A percentile compares a stretch with the other conserved stretches of the same genome.
Conservation (phyloP, 179 eudicot genomes). For the Spinacia oleracea region DNA sequence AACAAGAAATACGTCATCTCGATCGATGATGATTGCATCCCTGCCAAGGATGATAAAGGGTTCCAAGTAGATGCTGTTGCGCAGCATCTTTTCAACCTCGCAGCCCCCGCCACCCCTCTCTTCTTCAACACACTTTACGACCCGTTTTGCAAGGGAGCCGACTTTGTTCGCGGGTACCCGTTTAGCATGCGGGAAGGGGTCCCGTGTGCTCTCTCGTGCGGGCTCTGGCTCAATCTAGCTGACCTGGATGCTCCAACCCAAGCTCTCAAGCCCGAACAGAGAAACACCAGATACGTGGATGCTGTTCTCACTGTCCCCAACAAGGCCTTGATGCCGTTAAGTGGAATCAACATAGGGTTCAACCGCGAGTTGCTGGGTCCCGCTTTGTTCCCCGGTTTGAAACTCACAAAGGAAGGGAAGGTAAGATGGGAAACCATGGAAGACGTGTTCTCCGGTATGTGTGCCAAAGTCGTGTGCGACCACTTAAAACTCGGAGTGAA, state of each 20-base stretch:
- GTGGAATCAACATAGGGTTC: conserved; percentile 83
- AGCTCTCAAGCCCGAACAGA: conserved; percentile 72
- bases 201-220: conserved; percentile 83
- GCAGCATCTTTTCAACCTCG: conserved; percentile 80
- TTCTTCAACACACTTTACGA: conserved; percentile 97
- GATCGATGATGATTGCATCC: conserved; percentile 87
- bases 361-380: conserved; percentile 86
- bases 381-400: conserved; percentile 81
- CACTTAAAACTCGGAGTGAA: conserved; percentile 81
- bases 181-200: conserved; percentile 87
- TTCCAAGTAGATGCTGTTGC: conserved; percentile 55
- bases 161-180: conserved; percentile 98
- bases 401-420: conserved; percentile 76
- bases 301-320: conserved; percentile 84
- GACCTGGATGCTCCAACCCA: conserved; percentile 98
- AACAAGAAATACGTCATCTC: conserved; percentile 79
- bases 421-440: conserved; percentile 87
- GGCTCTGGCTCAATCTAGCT: conserved; percentile 92
- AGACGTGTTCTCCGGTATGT: conserved; percentile 85
- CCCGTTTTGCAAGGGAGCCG: conserved; percentile 81
- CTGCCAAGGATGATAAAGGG: conserved; percentile 79
- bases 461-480: conserved; percentile 78
- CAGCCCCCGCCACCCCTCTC: conserved; percentile 88
- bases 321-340: conserved; percentile 75
- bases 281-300: conserved; percentile 79